Base-by-base conservation (phyloP, 305 asterid species). In the Galium porrigens region DNA sequence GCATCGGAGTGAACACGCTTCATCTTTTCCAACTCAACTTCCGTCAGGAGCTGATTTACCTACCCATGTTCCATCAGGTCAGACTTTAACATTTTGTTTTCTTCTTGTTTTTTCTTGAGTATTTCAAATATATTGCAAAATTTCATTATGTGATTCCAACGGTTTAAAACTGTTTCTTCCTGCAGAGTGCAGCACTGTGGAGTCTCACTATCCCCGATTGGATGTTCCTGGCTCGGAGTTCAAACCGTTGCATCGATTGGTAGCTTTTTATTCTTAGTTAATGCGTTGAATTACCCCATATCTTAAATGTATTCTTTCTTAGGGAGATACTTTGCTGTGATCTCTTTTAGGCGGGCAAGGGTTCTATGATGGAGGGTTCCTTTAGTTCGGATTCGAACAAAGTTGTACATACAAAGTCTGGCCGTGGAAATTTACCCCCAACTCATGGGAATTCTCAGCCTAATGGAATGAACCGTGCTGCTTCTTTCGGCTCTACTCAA, bases 11-110 rank as follows among this genome's bases (percentile, higher is more conserved):
- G 80, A 72, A 62, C 85, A 78, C 63, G 70, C 82, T 74, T 69
- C 86, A 65, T 77, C 95, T 36, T 80, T 92, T 81, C 97, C 99
- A 55, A 71, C 81, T 49, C 89, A 87, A 72, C 96, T 92, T 69
- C 99, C 99, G 33, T 78, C 89, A 64, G 89, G 96, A 78, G 99
- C 99, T 69, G 94, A 82, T 78, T 70, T 84, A 72, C 97, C 99
- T 67, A 84, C 99, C 66, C 89, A 88, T 72, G 51, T 44, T 44
- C 51, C 51, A 44, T 84, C 97, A 83, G 95, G 99, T 92, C 27
- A 3, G 29, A 53, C 34, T 70, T 53, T 62, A 33, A 1, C 60
- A 7, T 58, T 39, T 18, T 30, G 25, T 44, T 20, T 67, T 42
- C 72, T 44, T 17, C 4, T 44, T 32, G 22, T n/a, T n/a, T n/a